Base-by-base conservation (phyloP, 257 asterid genomes). In the Salvia splendens region DNA sequence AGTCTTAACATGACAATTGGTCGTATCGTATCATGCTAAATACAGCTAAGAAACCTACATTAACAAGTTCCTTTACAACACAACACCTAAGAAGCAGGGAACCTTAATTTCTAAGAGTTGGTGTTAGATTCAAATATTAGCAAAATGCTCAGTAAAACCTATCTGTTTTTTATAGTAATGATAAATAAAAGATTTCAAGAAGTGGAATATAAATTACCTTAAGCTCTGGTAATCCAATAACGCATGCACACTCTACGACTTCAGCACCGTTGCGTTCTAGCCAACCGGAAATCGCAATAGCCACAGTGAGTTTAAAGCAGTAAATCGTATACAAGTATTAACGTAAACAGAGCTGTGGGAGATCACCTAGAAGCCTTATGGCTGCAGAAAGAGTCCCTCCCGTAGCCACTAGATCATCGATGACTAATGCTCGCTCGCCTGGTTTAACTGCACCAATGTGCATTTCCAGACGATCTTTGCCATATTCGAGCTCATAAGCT, bases 341-440 rank as follows among this genome's bases (percentile, higher is more conserved):
- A 42, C 41, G 15, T 5, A 68, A 4, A 55, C 42, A 5, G 11
- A 51, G 48, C 41, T 38, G 43, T 36, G 50, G 58, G 71, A 64
- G 7, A 61, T 65, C 53, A 89, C 98, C 98, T 61, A 92, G 77
- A 17, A 89, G 95, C 78, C 79, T 82, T 45, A 84, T 87, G 74
- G 95, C 96, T 10, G 98, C 98, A 55, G 87, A 77, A 6, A 92
- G 86, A 2, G 96, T 92, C 57, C 96, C 98, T 10, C 98, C 98
- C 0, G 98, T 92, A 51, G 98, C 98, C 52, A 92, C 90, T 73
- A 92, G 77, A 81, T 92, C 98, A 63, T 92, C 96, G 8, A 92
- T 78, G 35, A 92, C 69, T 58, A 92, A 70, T 5, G 83, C 91
- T 10, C 88, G 83, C n/a, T 89, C 96, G 0, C 96, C 92, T n/a